Conservation (phyloP, 2,329 filamentous ascomycete genomes). For the Microcyclospora pomicola region DNA sequence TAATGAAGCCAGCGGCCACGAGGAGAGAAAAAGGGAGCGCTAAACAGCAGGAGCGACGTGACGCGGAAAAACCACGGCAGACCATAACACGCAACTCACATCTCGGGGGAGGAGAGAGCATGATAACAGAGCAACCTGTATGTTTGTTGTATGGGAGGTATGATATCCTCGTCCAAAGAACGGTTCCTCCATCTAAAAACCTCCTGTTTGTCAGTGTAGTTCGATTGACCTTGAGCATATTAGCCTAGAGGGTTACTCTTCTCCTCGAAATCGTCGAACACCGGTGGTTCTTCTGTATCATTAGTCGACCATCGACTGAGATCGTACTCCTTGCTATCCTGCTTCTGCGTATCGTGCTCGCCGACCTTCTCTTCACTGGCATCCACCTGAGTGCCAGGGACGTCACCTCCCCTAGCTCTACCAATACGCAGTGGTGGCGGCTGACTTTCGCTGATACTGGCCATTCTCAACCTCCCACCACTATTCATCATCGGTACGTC, state of each 20-base stretch:
- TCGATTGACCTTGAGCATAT: background rate
- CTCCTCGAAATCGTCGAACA: constrained; percentile 18
- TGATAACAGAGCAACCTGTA: background rate
- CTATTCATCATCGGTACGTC: constrained; percentile 18
- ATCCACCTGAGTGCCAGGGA: constrained; percentile 1
- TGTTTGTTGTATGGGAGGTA: background rate
- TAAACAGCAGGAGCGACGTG: too few relatives aligned
- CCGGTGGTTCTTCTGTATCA: constrained; percentile 1
- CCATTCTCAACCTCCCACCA: constrained; percentile 16
- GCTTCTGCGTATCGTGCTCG: constrained; percentile 6
- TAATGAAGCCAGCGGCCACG: too few relatives aligned
- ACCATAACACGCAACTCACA: too few relatives aligned
- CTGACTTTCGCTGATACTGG: constrained; percentile 13
- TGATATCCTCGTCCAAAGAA: background rate
- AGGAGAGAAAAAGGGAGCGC: too few relatives aligned
- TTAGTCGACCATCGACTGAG: background rate
- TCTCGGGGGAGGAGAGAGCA: too few relatives aligned
- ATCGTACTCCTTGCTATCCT: constrained; percentile 5
- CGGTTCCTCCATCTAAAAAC: background rate
- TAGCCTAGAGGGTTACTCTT: constrained; percentile 17
- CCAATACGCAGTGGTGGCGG: too few relatives aligned
- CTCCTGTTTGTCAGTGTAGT: background rate
- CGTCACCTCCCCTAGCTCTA: too few relatives aligned
- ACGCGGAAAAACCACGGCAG: too few relatives aligned
- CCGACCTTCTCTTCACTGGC: constrained; percentile 4